Conservation (phyloP, 192 early-diverging fungal species). For the Coemansia sp. region DNA sequence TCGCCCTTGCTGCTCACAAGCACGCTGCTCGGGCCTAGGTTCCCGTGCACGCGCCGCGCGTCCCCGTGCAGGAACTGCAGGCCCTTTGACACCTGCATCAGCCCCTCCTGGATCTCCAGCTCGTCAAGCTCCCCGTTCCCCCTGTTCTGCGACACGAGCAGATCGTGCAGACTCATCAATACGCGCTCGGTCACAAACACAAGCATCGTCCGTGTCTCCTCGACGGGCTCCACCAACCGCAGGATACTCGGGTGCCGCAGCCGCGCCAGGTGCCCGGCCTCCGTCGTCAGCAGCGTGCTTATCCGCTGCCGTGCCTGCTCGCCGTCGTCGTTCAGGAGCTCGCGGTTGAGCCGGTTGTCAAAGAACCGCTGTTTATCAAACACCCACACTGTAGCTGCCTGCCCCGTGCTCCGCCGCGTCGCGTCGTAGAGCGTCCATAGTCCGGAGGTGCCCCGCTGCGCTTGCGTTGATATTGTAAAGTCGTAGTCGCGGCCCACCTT, state of each 20-base stretch:
- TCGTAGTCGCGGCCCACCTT: slow-evolving; percentile 46
- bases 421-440: slow-evolving; percentile 71
- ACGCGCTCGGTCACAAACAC: slow-evolving; percentile 81
- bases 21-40: slow-evolving; percentile 68
- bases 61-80: slow-evolving; percentile 74
- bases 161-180: slow-evolving; percentile 59
- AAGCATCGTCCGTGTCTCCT: slow-evolving; percentile 60
- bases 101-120: slow-evolving; percentile 76
- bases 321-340: slow-evolving; percentile 29
- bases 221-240: slow-evolving; percentile 71
- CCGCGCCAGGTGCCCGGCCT: slow-evolving; percentile 67
- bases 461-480: slow-evolving; percentile 2
- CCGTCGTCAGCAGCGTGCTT: slow-evolving; percentile 58
- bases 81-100: slow-evolving; percentile 70
- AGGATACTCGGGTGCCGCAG: slow-evolving; percentile 78
- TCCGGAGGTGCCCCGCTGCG: slow-evolving; percentile 42
- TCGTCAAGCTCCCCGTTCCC: slow-evolving; percentile 50
- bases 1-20: slow-evolving; percentile 78
- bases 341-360: slow-evolving; percentile 52
- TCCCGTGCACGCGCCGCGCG: slow-evolving; percentile 71
- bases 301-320: slow-evolving; percentile 53
- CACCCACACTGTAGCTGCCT: slow-evolving; percentile 65
- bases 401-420: slow-evolving; percentile 57
- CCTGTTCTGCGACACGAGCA: slow-evolving; percentile 39
- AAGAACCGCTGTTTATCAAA: slow-evolving; percentile 67